Conservation (phyloP, 164 flowering plant genomes). For the Echeveria elegans region DNA sequence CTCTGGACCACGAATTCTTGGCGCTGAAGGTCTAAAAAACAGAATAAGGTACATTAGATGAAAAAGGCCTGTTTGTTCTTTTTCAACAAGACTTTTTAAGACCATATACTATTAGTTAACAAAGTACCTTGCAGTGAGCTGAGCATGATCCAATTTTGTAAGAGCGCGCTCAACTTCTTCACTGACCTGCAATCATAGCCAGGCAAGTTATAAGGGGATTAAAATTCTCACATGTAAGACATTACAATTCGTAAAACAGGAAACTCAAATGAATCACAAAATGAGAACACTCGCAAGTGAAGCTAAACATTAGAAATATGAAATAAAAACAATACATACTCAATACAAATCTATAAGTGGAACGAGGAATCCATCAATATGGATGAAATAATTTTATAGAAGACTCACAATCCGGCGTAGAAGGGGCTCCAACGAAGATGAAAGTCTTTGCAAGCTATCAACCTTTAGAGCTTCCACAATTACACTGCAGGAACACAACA, state of each 20-base stretch:
- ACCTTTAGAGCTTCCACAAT: slow-evolving; percentile 52
- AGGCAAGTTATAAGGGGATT: background rate
- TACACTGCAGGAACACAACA: slow-evolving; percentile 27
- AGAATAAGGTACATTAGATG: background rate
- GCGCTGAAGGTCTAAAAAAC: slow-evolving; percentile 33
- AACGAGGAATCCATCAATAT: background rate
- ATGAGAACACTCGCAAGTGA: background rate
- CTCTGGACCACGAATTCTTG: slow-evolving; percentile 31
- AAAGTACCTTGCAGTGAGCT: slow-evolving; percentile 28
- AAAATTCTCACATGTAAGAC: background rate
- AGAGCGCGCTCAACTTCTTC: slow-evolving; percentile 55
- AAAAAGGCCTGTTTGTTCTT: background rate
- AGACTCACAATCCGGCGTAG: slow-evolving; percentile 49
- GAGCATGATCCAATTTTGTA: slow-evolving; percentile 29
- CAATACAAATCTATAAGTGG: background rate
- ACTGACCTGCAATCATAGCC: slow-evolving; percentile 32
- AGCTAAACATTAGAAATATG: background rate
- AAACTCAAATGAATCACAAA: background rate
- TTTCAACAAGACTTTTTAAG: background rate
- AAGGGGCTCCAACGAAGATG: slow-evolving; percentile 54
- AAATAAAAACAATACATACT: no score
- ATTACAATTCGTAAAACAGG: background rate
- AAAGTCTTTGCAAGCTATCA: slow-evolving; percentile 47
- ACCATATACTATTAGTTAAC: background rate
- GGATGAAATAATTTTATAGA: background rate